Percentiles rank a stretch among this genome's conserved stretches.
Conservation (phyloP, 805 yeast genomes). For the Suhomyces pyralidae region DNA sequence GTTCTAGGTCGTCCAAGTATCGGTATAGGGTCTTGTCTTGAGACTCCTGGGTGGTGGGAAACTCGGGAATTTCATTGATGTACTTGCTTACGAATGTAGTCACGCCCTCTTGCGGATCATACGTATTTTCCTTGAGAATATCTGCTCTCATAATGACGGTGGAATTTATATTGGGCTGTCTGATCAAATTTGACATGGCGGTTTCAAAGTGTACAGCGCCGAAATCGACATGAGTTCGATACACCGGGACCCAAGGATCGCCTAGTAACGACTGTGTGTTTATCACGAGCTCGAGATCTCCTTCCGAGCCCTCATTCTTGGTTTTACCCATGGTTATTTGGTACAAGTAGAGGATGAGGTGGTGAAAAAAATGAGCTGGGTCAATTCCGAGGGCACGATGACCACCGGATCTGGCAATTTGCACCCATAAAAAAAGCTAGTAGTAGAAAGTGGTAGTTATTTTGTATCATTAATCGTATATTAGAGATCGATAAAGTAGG, state of each 20-base stretch:
- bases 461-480: not conserved
- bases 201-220: conserved; percentile 55
- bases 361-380: not conserved
- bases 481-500: conserved; percentile 37
- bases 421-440: not conserved
- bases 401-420: not conserved
- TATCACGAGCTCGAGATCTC: not conserved
- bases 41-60: conserved; percentile 23
- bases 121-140: conserved; percentile 53
- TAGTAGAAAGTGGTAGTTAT: no score
- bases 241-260: conserved; percentile 60
- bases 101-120: conserved; percentile 33
- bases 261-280: conserved; percentile 49
- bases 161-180: conserved; percentile 87
- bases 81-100: conserved; percentile 25
- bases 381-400: not conserved
- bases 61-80: conserved; percentile 29
- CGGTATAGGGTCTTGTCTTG: conserved; percentile 26
- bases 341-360: not conserved
- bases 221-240: conserved; percentile 48
- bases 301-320: not conserved
- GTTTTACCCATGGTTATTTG: not conserved
- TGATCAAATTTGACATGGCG: conserved; percentile 77
- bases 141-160: conserved; percentile 90
- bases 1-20: conserved; percentile 30